These are phyloP conservation scores for Tephrocybe rancida DNA, from an alignment of 768 basidiomycete genomes.

Conservation along the genomic window DNA sequence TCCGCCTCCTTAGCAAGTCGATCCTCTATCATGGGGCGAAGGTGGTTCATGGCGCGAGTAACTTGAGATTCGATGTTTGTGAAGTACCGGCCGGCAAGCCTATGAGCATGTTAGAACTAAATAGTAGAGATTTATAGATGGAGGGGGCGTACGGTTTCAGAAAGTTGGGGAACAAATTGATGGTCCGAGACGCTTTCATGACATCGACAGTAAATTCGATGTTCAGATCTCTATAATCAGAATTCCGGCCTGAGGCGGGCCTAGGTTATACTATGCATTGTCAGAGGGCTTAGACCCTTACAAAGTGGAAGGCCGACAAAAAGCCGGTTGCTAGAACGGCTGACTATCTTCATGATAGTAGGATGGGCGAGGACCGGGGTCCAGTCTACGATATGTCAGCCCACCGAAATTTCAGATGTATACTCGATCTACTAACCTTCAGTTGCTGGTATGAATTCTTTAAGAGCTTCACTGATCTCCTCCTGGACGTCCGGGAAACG, in stretches of 20 bases:
- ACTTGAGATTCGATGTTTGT: conserved; percentile 25
- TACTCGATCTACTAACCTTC: conserved; percentile 22
- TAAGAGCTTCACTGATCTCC: conserved; percentile 44
- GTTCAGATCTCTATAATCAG: conserved; percentile 32
- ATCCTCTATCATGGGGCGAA: conserved; percentile 33
- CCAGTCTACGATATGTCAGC: conserved; percentile 33
- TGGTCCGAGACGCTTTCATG: conserved; percentile 23
- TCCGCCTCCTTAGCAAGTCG: conserved; percentile 29
- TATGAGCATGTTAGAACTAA: conserved; percentile 16
- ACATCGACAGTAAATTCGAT: conserved; percentile 34
- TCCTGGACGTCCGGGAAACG: conserved; percentile 44
- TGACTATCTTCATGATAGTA: conserved; percentile 35
- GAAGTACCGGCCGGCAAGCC: conserved; percentile 23
- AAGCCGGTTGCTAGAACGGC: conserved; percentile 40
- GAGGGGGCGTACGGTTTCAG: conserved; percentile 38
- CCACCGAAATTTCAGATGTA: conserved; percentile 5
- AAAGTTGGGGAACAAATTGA: conserved; percentile 36
- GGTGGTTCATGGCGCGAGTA: conserved; percentile 22
- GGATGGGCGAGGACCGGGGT: conserved; percentile 24
- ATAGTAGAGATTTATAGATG: conserved; percentile 1
- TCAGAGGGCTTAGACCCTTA: conserved; percentile 13
- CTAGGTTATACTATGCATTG: conserved; percentile 10
- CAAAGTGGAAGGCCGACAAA: conserved; percentile 51
- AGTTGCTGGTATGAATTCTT: conserved; percentile 34
- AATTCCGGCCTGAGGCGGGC: conserved; percentile 31